phyloP scores from a whole-genome alignment of 345 rosid genomes.

The Eucalyptus decipiens region DNA sequence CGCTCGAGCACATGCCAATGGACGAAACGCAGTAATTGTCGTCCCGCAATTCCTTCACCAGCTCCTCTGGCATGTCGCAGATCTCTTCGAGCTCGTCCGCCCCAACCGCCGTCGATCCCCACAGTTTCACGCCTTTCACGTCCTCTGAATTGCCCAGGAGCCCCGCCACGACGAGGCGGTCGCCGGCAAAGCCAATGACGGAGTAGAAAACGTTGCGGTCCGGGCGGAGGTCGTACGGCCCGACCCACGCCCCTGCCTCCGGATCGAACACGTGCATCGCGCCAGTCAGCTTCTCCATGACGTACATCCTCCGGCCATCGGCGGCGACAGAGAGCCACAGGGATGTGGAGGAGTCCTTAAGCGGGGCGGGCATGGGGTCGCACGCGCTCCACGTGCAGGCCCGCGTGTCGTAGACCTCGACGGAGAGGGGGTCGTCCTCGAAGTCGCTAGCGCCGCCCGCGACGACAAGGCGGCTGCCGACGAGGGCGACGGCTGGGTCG shows the following conservation, averaged over 20 bases:
- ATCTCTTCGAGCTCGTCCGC: constrained; percentile 20
- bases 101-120: constrained; percentile 17
- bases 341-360: constrained; percentile 39
- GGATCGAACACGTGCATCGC: constrained; percentile 33
- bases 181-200: constrained; percentile 11
- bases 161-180: constrained; percentile 35
- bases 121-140: constrained; percentile 26
- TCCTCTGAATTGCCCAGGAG: constrained; percentile 18
- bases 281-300: constrained; percentile 49
- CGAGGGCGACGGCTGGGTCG: constrained; percentile 57
- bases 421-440: constrained; percentile 64
- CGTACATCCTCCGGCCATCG: constrained; percentile 18
- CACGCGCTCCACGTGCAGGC: constrained; percentile 37
- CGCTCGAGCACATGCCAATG: constrained; percentile 11
- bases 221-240: constrained; percentile 32
- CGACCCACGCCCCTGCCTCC: constrained; percentile 28
- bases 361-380: constrained; percentile 41
- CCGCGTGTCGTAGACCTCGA: constrained; percentile 35
- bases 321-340: constrained; percentile 56
- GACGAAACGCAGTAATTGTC: constrained; percentile 4
- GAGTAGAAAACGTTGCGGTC: constrained; percentile 6
- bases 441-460: constrained; percentile 63
- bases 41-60: neutral
- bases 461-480: constrained; percentile 28
- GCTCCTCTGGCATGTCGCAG: constrained; percentile 18